Percentiles rank a stretch among this genome's conserved stretches.
Conservation (phyloP, 1,284 basidiomycete species). For the Boletus nobilissimus region DNA sequence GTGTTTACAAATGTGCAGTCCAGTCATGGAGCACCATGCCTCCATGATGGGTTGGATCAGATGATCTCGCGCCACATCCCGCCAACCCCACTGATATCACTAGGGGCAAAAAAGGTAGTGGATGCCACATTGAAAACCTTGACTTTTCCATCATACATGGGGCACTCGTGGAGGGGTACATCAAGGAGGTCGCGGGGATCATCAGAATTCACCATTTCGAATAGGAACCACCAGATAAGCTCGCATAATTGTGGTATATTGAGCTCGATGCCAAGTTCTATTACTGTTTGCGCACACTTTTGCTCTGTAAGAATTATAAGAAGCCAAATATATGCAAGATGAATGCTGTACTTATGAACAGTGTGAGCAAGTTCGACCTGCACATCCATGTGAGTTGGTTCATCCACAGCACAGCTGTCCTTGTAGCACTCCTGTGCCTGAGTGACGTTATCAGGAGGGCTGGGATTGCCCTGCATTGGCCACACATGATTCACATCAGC, state of each 20-base stretch:
- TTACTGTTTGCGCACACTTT: background rate
- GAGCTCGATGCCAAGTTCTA: background rate
- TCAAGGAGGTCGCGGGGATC: too few species aligned
- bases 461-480: background rate
- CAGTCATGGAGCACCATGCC: too few species aligned
- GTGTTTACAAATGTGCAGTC: background rate
- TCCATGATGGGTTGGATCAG: background rate
- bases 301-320: background rate
- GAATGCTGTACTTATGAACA: background rate
- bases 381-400: background rate
- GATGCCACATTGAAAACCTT: background rate
- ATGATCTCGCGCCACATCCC: background rate
- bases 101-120: background rate
- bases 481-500: background rate
- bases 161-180: too few species aligned
- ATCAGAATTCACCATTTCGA: too few species aligned
- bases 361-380: background rate
- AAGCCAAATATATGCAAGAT: background rate
- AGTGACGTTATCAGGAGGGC: background rate
- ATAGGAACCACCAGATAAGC: background rate
- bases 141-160: background rate
- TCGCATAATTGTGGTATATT: background rate
- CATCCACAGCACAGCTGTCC: background rate
- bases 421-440: background rate
- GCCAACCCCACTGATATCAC: background rate